Percentiles rank a stretch among this genome's conserved stretches.
Conservation (phyloP, 23 red algal species). For the Gracilaria caudata region DNA sequence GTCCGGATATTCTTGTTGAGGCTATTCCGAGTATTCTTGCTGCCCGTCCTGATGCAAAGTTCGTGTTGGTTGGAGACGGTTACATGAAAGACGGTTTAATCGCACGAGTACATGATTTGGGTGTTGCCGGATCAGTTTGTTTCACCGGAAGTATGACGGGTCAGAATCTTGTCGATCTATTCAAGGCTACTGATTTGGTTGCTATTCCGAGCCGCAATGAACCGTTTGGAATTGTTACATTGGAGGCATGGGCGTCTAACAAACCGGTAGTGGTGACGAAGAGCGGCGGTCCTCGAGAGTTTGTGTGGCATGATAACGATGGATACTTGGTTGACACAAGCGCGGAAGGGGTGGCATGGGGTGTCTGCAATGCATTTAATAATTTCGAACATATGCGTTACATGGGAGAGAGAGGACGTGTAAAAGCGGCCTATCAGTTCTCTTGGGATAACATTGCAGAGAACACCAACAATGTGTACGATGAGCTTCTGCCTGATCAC, state of each 20-base stretch:
- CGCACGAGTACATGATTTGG: constrained; percentile 72
- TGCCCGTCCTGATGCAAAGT: constrained; percentile 86
- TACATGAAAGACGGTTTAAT: constrained; percentile 89
- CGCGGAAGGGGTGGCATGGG: constrained; percentile 85
- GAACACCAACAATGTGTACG: constrained; percentile 89
- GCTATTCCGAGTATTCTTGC: constrained; percentile 80
- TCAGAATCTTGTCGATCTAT: constrained; percentile 84
- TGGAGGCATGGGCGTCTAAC: constrained; percentile 96
- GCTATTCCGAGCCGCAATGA: constrained; percentile 95
- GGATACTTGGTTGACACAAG: constrained; percentile 87
- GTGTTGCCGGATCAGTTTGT: constrained; percentile 62
- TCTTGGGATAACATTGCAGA: constrained; percentile 93
- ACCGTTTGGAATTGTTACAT: constrained; percentile 97
- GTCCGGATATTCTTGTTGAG: constrained; percentile 90
- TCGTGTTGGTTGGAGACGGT: constrained; percentile 95
- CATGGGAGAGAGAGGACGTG: constrained; percentile 89
- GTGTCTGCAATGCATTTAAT: constrained; percentile 76
- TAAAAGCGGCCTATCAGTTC: constrained; percentile 88
- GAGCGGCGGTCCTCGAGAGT: constrained; percentile 92
- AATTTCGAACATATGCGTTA: constrained; percentile 89
- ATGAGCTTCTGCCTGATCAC: constrained; percentile 76
- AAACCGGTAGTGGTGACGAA: constrained; percentile 99
- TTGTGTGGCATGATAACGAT: constrained; percentile 96
- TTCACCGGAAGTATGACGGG: constrained; percentile 87
- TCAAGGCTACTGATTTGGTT: constrained; percentile 94